Evolutionary conservation across 2,329 filamentous ascomycete genomes (phyloP), one percentile per base, ranked within the genome.

Genomic region (Dryadomyces quercivorus): DNA sequence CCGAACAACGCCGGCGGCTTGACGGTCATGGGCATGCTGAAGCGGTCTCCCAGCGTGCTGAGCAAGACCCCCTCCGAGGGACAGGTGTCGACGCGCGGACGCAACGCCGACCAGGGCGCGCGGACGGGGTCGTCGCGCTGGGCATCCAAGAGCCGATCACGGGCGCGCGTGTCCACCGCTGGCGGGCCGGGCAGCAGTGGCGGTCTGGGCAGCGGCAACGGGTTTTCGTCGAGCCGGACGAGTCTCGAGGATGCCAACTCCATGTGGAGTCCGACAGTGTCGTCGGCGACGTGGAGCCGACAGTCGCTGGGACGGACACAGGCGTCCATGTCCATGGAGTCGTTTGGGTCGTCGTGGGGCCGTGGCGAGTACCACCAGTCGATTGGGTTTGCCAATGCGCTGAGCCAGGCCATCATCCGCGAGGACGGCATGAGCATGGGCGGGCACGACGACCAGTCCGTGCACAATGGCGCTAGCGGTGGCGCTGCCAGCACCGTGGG

Each of bases 211-310:
- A 44, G 18, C 42, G 85, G 81, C 51, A 92, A 86, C 44, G 89
- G 87, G 13, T 81, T 95, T 64, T 90, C 86, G 22, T 96, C 92
- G 0, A 96, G 90, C 65, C 82, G 91, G 51, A 97, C 92, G 10
- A 97, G 92, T 68, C 81, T 98, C 59, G 93, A 98, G 57, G 93
- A 98, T 62, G 82, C 84, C 57, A 87, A 83, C 58, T 94, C 89
- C 2, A 77, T 96, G 49, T 97, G 89, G 88, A 96, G 88, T 62
- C 93, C 93, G 12, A 75, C 81, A 1, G 70, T 75, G 43, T 89
- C 88, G 20, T 95, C 90, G n/a, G 95, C 90, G 59, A 93, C 88
- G 0, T 96, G 91, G 90, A 96, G 91, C 71, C 92, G 88, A 63
- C 88, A 93, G 64, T 97, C 92, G 0, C 77, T 95, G 57, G 89